Base-by-base conservation (phyloP, 2,329 filamentous ascomycete species). In the Fusarium sp. region DNA sequence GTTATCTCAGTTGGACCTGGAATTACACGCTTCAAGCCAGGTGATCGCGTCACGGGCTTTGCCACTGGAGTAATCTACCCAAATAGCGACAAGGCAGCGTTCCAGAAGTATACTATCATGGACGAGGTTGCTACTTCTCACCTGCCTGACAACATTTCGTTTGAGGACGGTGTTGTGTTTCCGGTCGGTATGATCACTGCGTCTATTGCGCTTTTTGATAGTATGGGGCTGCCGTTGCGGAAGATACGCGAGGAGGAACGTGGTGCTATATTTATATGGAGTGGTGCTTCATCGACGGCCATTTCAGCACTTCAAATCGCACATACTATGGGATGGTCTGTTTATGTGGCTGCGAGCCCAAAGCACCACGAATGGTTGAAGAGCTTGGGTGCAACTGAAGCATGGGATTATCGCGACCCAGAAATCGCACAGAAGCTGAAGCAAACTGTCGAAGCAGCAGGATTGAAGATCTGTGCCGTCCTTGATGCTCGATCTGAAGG, bases 91-190 rank as follows among this genome's bases (percentile, higher is more conserved):
- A 68, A 69, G 2, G 74, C 69, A 3, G 79, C 79, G 2, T 81
- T 81, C 69, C 80, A 82, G 65, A 76, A 81, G 55, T 82, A 80
- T 62, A 10, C 73, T 29, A 18, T 74, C 78, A 45, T 77, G 47
- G 27, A 61, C 0, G 15, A 58, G 3, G 16, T 11, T 0, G 13
- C 53, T 0, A 24, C 32, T 0, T 27, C 43, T 11, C 58, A 34
- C 4, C 11, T 61, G 0, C 58, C 58, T 0, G 7, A 41, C 0
- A 18, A 3, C 2, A 4, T 47, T 73, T 78, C 29, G 71, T 80
- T 11, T 52, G 25, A 81, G 29, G 78, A 59, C 1, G 70, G 68
- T 4, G 66, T 57, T 8, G 61, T 72, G 8, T 51, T 61, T 48
- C 27, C 58, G 0, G 53, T 61, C 0, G 43, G 52, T 1, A 24